phyloP scores from a whole-genome alignment of 1,284 basidiomycete genomes.

The Porogramme epimiltina region DNA sequence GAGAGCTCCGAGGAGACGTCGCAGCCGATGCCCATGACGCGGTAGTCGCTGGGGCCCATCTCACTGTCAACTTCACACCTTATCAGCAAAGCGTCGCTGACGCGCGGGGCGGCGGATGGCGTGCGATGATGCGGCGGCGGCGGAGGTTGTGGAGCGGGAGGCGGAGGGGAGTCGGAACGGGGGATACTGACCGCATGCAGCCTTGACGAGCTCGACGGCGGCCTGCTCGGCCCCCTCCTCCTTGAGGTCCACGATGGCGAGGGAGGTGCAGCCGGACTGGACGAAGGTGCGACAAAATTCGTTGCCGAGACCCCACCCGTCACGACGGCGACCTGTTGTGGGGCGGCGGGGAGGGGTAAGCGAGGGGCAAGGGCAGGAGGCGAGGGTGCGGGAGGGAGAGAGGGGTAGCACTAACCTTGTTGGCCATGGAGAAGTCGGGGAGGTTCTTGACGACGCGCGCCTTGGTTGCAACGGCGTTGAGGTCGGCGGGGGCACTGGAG shows the following conservation, averaged over 20 bases:
- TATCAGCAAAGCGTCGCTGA: conserved; percentile 33
- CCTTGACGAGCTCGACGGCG: conserved; percentile 71
- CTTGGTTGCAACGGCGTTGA: conserved; percentile 27
- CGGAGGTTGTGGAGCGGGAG: background rate
- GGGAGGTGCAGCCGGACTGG: conserved; percentile 81
- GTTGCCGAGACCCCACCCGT: conserved; percentile 92
- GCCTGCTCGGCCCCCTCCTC: conserved; percentile 72
- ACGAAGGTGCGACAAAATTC: conserved; percentile 90
- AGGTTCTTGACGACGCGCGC: conserved; percentile 42
- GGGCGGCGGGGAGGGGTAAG: conserved; percentile 2
- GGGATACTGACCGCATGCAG: conserved; percentile 48
- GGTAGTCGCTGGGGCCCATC: conserved; percentile 60
- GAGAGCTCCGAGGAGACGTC: conserved; percentile 86
- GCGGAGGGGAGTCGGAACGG: conserved; percentile 1
- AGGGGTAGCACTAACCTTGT: conserved; percentile 55
- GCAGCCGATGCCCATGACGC: conserved; percentile 80
- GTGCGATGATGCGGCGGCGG: conserved; percentile 9
- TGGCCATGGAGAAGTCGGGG: conserved; percentile 67
- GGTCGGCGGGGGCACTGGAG: conserved; percentile 11
- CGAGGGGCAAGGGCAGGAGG: too few species aligned
- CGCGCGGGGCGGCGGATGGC: conserved; percentile 4
- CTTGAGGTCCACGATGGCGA: conserved; percentile 87
- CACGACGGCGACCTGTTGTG: conserved; percentile 79
- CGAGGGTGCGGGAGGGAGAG: background rate
- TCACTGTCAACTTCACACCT: conserved; percentile 60